These are phyloP conservation scores for Tetrahymena thermophila DNA, from an alignment of 73 alveolate species.

Conservation along the genomic window DNA sequence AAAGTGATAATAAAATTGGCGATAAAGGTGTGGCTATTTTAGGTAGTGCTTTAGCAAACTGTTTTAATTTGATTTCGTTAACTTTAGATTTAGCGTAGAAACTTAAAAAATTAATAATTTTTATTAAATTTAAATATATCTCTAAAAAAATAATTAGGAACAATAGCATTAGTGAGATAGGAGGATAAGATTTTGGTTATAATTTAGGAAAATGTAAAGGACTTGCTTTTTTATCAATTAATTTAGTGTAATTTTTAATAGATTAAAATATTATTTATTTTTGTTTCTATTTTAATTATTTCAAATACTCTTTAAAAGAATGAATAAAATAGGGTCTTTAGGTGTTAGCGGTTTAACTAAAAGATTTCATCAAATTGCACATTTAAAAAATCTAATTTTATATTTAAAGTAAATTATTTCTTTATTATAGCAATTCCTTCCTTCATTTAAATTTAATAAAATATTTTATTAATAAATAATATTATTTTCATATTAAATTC, in stretches of 20 bases:
- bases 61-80: not conserved
- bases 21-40: not conserved
- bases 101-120: too few relatives aligned
- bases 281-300: not conserved
- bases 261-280: too few relatives aligned
- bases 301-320: not conserved
- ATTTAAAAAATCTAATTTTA: too few relatives aligned
- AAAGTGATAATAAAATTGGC: not conserved
- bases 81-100: not conserved
- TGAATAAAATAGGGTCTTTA: not conserved
- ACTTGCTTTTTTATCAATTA: not conserved
- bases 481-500: too few relatives aligned
- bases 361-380: not conserved
- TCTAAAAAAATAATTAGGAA: not conserved
- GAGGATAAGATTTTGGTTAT: not conserved
- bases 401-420: not conserved
- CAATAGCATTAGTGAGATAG: not conserved
- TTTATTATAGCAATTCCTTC: too few relatives aligned
- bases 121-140: too few relatives aligned
- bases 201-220: not conserved
- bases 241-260: not conserved
- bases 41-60: not conserved
- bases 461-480: too few relatives aligned
- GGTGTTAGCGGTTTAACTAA: not conserved
- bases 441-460: too few relatives aligned